These are phyloP conservation scores for Crotalaria pallida DNA, from an alignment of 306 rosid genomes.

Conservation along the genomic window DNA sequence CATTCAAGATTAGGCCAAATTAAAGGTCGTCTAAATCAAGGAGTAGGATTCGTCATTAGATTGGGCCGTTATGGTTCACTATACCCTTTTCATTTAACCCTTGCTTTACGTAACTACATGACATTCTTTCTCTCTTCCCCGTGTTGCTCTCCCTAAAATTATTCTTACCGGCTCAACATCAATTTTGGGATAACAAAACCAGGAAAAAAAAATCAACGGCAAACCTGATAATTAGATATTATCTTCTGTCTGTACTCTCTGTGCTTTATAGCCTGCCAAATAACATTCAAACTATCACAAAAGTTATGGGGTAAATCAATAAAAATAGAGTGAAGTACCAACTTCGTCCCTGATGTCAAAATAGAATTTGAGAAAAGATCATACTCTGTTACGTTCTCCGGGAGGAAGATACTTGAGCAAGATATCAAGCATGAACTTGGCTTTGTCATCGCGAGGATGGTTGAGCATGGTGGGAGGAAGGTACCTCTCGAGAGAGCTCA, in stretches of 20 bases:
- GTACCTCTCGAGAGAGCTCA: neutral
- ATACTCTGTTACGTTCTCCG: neutral
- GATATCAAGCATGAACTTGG: neutral
- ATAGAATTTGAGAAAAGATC: too few relatives aligned
- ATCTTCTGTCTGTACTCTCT: slow-evolving; percentile 79
- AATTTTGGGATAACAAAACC: slow-evolving; percentile 6
- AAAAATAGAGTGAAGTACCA: too few relatives aligned
- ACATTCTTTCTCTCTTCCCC: neutral
- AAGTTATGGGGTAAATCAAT: neutral
- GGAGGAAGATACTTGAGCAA: neutral
- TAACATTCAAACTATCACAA: slow-evolving; percentile 16
- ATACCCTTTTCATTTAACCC: neutral
- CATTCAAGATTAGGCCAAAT: neutral
- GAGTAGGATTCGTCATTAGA: neutral
- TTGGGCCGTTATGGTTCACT: neutral
- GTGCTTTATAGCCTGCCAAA: slow-evolving; percentile 68
- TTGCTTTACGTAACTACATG: slow-evolving; percentile 8
- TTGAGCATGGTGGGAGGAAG: neutral
- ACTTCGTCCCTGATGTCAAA: too few relatives aligned
- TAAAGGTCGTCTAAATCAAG: neutral
- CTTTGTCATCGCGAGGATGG: neutral
- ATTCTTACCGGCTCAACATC: neutral
- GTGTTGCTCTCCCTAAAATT: slow-evolving; percentile 3
- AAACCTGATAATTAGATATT: slow-evolving; percentile 74
- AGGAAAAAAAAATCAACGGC: slow-evolving; percentile 1